These are phyloP conservation scores for Giardia duodenalis DNA, from an alignment of 208 protist species.

Conservation along the genomic window DNA sequence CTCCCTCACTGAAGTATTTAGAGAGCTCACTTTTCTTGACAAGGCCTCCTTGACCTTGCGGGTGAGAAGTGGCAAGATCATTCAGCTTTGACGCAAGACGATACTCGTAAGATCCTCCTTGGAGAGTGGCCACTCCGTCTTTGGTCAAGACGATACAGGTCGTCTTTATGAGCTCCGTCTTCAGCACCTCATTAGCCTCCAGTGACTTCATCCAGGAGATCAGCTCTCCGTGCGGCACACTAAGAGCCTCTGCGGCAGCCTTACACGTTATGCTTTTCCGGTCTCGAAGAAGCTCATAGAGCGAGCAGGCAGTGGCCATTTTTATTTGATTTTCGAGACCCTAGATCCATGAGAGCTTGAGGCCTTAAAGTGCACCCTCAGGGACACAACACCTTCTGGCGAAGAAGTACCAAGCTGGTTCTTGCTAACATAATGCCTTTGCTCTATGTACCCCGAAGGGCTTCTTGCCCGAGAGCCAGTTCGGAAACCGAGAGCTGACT, in stretches of 20 bases:
- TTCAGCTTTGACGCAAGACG: not conserved
- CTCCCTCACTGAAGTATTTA: not conserved
- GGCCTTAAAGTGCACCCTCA: too few relatives aligned
- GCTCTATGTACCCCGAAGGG: too few relatives aligned
- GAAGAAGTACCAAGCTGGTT: too few relatives aligned
- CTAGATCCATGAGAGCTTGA: too few relatives aligned
- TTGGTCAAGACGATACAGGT: not conserved
- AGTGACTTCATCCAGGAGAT: slow-evolving; percentile 10
- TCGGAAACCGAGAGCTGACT: too few relatives aligned
- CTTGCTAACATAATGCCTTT: too few relatives aligned
- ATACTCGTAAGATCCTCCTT: not conserved
- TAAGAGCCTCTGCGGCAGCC: not conserved
- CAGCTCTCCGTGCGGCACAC: not conserved
- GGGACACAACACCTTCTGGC: too few relatives aligned
- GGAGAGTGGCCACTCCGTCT: not conserved
- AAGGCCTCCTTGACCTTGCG: too few relatives aligned
- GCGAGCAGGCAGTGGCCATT: not conserved
- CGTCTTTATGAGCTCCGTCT: not conserved
- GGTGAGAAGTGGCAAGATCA: too few relatives aligned
- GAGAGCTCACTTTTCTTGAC: not conserved
- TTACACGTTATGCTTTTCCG: not conserved
- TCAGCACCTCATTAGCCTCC: not conserved
- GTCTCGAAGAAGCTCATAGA: not conserved
- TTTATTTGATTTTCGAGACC: slow-evolving; percentile 7
- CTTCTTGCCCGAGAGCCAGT: too few relatives aligned